Evolutionary conservation across 2,329 filamentous ascomycete genomes (phyloP).

Genomic region (Penicillium griseofulvum): DNA sequence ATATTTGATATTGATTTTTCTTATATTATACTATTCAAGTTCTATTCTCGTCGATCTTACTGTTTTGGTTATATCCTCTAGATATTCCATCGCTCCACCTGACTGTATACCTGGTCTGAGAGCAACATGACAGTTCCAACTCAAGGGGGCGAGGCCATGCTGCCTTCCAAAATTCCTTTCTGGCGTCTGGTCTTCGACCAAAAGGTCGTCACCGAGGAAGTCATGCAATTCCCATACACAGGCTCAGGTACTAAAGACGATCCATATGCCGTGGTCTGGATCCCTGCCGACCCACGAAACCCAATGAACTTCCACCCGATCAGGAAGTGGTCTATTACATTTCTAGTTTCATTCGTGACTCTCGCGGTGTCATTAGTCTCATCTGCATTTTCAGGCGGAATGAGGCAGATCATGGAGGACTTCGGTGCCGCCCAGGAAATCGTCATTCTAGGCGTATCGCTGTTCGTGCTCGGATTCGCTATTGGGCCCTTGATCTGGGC

Average conservation of each 20-base stretch:
- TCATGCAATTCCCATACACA: conserved; percentile 56
- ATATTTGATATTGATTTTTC: background rate
- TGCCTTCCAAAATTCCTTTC: conserved; percentile 38
- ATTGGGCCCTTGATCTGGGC: conserved; percentile 65
- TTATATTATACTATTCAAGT: background rate
- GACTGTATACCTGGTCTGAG: background rate
- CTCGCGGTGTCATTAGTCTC: conserved; percentile 68
- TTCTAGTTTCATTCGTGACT: conserved; percentile 63
- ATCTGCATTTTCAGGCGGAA: conserved; percentile 49
- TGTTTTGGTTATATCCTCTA: background rate
- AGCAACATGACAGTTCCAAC: conserved; percentile 3
- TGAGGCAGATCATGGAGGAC: conserved; percentile 48
- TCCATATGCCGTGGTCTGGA: conserved; percentile 67
- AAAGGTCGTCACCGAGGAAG: conserved; percentile 56
- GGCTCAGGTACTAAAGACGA: conserved; percentile 64
- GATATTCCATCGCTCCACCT: background rate
- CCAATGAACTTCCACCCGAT: conserved; percentile 57
- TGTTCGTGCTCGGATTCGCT: conserved; percentile 62
- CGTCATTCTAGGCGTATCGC: conserved; percentile 60
- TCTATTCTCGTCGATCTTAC: background rate
- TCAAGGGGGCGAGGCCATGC: conserved; percentile 11
- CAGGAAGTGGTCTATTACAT: conserved; percentile 66
- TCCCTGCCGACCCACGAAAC: conserved; percentile 65
- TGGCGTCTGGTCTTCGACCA: conserved; percentile 58
- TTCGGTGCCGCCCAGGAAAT: conserved; percentile 56